Base-by-base conservation (phyloP, 2,329 filamentous ascomycete species). In the Fusarium annulatum region DNA sequence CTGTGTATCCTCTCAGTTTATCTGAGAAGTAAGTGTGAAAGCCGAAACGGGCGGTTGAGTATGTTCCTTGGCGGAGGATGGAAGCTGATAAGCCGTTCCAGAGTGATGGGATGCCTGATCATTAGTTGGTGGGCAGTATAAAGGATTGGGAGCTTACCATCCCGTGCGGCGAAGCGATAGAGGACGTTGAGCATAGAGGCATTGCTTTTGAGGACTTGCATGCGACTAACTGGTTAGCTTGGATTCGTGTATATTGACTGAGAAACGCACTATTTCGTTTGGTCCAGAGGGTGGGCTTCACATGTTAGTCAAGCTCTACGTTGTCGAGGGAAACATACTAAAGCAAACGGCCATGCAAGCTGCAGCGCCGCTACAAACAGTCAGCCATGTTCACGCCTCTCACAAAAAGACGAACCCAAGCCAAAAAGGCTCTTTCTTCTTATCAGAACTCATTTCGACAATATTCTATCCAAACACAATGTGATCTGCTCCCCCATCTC, bases 341-440 rank as follows among this genome's bases (percentile, higher is more conserved):
- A 85, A 85, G 76, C 84, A 85, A 26, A 84, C 84, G 30, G 84
- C 84, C 81, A 85, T 84, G 14, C 82, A 84, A 12, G 84, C 84
- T 7, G 84, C 83, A 9, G 84, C 83, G 57, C 84, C 84, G 19
- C 84, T 85, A 49, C 33, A 9, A 36, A 38, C 33, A 45, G 43
- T 76, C 34, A 71, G 66, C 28, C 11, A 23, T 43, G 9, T 26
- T 23, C 36, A 14, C 12, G 19, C 1, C 5, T 1, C 7, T 48
- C 1, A 10, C 6, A 1, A 12, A 7, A 3, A 3, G 12, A 72
- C 82, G 74, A 71, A 85, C 84, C 84, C 84, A 19, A 85, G 80
- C 84, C 84, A 85, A 60, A 85, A 83, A 6, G 84, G 83, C 75
- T 85, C 82, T 62, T 82, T 83, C 52, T 75, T 79, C 48, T 69